A percentile compares a stretch with the other conserved stretches of the same genome.
Evolutionary conservation across 2,329 filamentous ascomycete species (phyloP).

Genomic region (Colletotrichum sojae): DNA sequence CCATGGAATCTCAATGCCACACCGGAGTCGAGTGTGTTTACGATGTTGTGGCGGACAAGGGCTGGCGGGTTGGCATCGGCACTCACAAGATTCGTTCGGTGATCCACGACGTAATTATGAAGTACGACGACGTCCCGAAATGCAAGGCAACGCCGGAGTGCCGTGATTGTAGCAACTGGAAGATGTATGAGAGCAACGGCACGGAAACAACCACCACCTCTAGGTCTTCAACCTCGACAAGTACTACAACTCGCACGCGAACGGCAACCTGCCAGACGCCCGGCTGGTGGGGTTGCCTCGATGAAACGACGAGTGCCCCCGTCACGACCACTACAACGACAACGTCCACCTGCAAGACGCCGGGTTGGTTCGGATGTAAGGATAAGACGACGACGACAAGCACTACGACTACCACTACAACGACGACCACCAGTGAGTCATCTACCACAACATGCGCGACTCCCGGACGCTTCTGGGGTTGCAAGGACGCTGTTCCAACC

Average conservation of each 20-base stretch:
- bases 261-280: constrained; percentile 92
- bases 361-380: constrained; percentile 78
- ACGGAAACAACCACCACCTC: constrained; percentile 81
- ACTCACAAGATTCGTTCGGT: constrained; percentile 93
- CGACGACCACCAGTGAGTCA: constrained; percentile 45
- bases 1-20: constrained; percentile 93
- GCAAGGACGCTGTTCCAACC: constrained; percentile 57
- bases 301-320: constrained; percentile 70
- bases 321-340: constrained; percentile 58
- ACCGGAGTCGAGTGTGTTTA: constrained; percentile 90
- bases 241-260: constrained; percentile 70
- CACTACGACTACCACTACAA: constrained; percentile 43
- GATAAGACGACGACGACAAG: constrained; percentile 59
- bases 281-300: constrained; percentile 90
- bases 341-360: constrained; percentile 71
- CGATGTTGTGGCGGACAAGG: constrained; percentile 91
- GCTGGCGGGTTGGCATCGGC: constrained; percentile 91
- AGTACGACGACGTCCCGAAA: constrained; percentile 84
- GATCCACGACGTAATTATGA: constrained; percentile 87
- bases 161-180: constrained; percentile 92
- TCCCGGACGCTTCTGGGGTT: constrained; percentile 72
- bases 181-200: constrained; percentile 93
- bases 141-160: constrained; percentile 85
- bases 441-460: constrained; percentile 60
- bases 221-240: constrained; percentile 67